Evolutionary conservation across 257 asterid species (phyloP), one percentile per base, ranked within the genome.

Genomic region (Catharanthus roseus): DNA sequence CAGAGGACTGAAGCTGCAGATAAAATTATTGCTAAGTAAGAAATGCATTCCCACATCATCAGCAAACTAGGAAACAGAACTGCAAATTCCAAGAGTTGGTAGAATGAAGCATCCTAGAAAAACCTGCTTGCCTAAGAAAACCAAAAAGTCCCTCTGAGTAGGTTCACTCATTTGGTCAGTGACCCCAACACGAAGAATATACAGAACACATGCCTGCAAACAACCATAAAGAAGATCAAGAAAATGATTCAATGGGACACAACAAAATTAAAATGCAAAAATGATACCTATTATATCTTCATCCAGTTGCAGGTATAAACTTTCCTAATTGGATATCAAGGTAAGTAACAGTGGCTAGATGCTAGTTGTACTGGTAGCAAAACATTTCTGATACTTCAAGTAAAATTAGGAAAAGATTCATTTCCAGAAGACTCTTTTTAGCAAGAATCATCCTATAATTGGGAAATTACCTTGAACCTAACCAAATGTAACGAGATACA

Each of bases 111-210:
- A 71, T 39, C 75, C 71, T 71, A 71, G 82, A 82, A 75, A 47
- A 72, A 95, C 99, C 99, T 95, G 97, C 74, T 89, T 86, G 74
- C 93, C 89, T 69, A 95, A 86, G 79, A 86, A 85, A 83, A 88
- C 95, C 67, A 86, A 88, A 78, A 91, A 87, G 84, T 89, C 86
- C 79, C 97, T 86, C 85, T 95, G 99, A 76, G 96, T 88, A 67
- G 99, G 90, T 75, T 95, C 99, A 34, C 89, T 86, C 99, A 95
- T 89, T 82, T 89, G 97, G 83, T 95, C 99, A 66, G 95, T 89
- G 77, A 95, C 72, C 74, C 99, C 99, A 31, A 95, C 96, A 71
- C 96, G 89, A 75, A 95, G 80, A 54, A 91, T 83, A 75, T 95
- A 95, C 51, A 95, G 85, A 68, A 95, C 96, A 77, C 99, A 95